Percentiles rank a stretch among this genome's conserved stretches.
Evolutionary conservation across 495 filamentous ascomycete species (phyloP).

Genomic region (Alectoria sarmentosa): DNA sequence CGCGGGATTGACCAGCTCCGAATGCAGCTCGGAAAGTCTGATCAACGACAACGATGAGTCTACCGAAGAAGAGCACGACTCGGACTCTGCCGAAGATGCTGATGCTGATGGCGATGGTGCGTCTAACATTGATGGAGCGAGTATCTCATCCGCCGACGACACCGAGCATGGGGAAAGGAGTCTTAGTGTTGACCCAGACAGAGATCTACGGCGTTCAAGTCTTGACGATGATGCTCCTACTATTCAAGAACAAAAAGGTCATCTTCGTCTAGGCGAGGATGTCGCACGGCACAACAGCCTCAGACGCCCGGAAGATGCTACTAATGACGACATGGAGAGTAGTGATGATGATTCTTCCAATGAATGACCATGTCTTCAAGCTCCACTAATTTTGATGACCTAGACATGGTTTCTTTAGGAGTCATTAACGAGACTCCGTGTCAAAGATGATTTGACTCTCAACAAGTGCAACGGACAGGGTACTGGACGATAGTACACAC

Average conservation of each 20-base stretch:
- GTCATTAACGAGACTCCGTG: background rate
- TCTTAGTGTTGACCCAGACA: background rate
- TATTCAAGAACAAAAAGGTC: background rate
- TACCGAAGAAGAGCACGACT: background rate
- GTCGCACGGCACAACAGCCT: background rate
- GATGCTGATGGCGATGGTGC: background rate
- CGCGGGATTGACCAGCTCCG: background rate
- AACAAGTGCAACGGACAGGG: background rate
- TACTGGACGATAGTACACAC: background rate
- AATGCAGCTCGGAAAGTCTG: background rate
- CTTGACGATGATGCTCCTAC: background rate
- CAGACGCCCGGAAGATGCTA: background rate
- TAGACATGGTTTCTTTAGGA: background rate
- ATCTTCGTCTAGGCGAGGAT: background rate
- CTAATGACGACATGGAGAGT: background rate
- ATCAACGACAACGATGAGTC: background rate
- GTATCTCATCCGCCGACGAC: background rate
- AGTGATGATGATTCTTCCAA: background rate
- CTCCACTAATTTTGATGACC: background rate
- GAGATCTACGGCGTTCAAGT: background rate
- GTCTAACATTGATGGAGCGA: constrained; percentile 1
- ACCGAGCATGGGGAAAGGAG: background rate
- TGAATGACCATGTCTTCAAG: background rate
- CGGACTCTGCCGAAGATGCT: constrained; percentile 2
- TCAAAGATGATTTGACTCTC: background rate